Evolutionary conservation across 73 alveolate genomes (phyloP).

Genomic region (Paramecium bursaria): DNA sequence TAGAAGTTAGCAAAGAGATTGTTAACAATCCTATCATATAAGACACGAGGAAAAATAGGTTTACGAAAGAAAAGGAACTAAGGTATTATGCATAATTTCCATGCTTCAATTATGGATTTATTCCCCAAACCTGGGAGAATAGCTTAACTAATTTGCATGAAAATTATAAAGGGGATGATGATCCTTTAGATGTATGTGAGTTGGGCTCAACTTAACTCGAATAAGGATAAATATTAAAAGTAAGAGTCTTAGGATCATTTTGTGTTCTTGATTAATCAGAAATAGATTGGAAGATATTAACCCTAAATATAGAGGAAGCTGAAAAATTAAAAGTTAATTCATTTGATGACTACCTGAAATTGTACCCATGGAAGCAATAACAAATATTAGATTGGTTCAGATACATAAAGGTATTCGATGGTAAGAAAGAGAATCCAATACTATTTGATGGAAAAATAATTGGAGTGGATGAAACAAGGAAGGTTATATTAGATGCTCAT

Average conservation of each 20-base stretch:
- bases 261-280: constrained; percentile 92
- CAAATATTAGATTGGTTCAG: constrained; percentile 81
- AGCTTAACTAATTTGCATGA: constrained; percentile 61
- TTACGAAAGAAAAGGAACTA: constrained; percentile 76
- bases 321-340: constrained; percentile 53
- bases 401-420: constrained; percentile 84
- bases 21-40: constrained; percentile 82
- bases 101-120: constrained; percentile 85
- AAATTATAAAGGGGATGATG: constrained; percentile 85
- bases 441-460: constrained; percentile 75
- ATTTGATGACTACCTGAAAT: constrained; percentile 65
- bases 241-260: constrained; percentile 84
- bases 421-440: constrained; percentile 82
- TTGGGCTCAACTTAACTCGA: constrained; percentile 59
- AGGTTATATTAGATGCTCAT: constrained; percentile 68
- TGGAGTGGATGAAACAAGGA: constrained; percentile 39
- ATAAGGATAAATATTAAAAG: constrained; percentile 72
- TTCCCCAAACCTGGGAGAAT: constrained; percentile 94
- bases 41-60: constrained; percentile 78
- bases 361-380: constrained; percentile 67
- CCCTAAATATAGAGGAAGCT: constrained; percentile 73
- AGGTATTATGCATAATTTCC: constrained; percentile 84
- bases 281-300: constrained; percentile 88
- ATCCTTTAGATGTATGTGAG: constrained; percentile 89
- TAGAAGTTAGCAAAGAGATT: constrained; percentile 80